A percentile compares a stretch with the other conserved stretches of the same genome.
Evolutionary conservation across 345 rosid genomes (phyloP).

Genomic region (Brassica cretica): DNA sequence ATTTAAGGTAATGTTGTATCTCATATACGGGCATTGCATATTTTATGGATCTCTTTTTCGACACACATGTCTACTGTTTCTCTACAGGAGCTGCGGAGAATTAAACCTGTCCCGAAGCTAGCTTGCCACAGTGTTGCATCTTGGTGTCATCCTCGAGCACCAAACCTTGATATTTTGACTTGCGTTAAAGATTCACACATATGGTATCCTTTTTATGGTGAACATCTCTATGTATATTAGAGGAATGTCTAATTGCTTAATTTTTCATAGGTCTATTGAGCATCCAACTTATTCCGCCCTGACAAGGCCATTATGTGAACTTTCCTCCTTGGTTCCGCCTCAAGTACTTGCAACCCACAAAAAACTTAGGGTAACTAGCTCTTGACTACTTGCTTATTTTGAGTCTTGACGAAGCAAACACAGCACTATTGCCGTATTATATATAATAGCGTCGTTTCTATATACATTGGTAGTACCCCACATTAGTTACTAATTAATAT

Average conservation of each 20-base stretch:
- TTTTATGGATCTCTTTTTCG: slow-evolving; percentile 5
- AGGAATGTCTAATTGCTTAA: slow-evolving; percentile 21
- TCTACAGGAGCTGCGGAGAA: slow-evolving; percentile 87
- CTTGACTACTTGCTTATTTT: slow-evolving; percentile 22
- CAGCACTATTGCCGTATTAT: slow-evolving; percentile 4
- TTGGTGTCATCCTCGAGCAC: slow-evolving; percentile 99
- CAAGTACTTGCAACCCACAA: slow-evolving; percentile 83
- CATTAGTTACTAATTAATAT: slow-evolving; percentile 36
- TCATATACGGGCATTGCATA: slow-evolving; percentile 21
- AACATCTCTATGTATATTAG: slow-evolving; percentile 25
- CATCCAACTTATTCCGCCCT: slow-evolving; percentile 97
- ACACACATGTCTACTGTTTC: slow-evolving; percentile 19
- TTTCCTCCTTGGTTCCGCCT: slow-evolving; percentile 88
- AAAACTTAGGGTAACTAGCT: slow-evolving; percentile 80
- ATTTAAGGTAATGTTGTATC: slow-evolving; percentile 66
- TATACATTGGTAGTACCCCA: slow-evolving; percentile 8
- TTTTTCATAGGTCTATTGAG: slow-evolving; percentile 85
- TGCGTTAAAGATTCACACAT: slow-evolving; percentile 98
- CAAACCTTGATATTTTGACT: slow-evolving; percentile 91
- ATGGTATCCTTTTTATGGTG: slow-evolving; percentile 55
- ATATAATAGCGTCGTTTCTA: neutral
- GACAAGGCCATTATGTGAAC: slow-evolving; percentile 97
- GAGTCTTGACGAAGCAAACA: slow-evolving; percentile 14
- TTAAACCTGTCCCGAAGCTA: slow-evolving; percentile 92
- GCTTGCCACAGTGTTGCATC: slow-evolving; percentile 98